Conservation (phyloP, 345 rosid genomes). For the Boechera retrofracta region DNA sequence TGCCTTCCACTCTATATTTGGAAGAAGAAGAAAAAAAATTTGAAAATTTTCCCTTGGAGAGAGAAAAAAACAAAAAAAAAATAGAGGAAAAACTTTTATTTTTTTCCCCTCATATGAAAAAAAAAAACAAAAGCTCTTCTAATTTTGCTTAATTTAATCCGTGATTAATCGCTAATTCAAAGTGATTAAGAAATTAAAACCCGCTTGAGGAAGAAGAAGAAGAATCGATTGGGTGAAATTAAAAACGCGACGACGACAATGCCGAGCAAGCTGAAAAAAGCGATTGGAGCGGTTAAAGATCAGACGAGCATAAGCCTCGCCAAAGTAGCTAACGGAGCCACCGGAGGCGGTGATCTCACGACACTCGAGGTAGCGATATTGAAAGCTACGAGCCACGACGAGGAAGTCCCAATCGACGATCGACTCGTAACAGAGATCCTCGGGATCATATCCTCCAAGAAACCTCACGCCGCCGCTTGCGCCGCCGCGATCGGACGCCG, state of each 20-base stretch:
- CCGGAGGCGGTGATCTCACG: slow-evolving; percentile 44
- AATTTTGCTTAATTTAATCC: slow-evolving; percentile 4
- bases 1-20: slow-evolving; percentile 32
- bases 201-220: slow-evolving; percentile 3
- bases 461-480: slow-evolving; percentile 60
- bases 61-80: not conserved
- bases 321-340: slow-evolving; percentile 65
- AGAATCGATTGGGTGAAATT: not conserved
- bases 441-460: slow-evolving; percentile 56
- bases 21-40: not conserved
- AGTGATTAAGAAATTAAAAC: not conserved
- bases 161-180: not conserved
- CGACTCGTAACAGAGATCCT: slow-evolving; percentile 64
- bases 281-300: slow-evolving; percentile 87
- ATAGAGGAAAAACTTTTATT: not conserved
- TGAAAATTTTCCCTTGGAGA: not conserved
- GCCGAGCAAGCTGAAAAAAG: slow-evolving; percentile 91
- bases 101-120: too few species aligned
- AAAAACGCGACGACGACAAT: slow-evolving; percentile 42
- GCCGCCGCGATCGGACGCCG: slow-evolving; percentile 67
- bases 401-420: slow-evolving; percentile 68
- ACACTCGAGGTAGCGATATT: slow-evolving; percentile 72
- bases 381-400: slow-evolving; percentile 80
- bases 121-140: not conserved
- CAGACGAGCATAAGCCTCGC: slow-evolving; percentile 90